These are phyloP conservation scores for Fulvia fulva DNA, from an alignment of 2,329 filamentous ascomycete genomes.

Conservation along the genomic window DNA sequence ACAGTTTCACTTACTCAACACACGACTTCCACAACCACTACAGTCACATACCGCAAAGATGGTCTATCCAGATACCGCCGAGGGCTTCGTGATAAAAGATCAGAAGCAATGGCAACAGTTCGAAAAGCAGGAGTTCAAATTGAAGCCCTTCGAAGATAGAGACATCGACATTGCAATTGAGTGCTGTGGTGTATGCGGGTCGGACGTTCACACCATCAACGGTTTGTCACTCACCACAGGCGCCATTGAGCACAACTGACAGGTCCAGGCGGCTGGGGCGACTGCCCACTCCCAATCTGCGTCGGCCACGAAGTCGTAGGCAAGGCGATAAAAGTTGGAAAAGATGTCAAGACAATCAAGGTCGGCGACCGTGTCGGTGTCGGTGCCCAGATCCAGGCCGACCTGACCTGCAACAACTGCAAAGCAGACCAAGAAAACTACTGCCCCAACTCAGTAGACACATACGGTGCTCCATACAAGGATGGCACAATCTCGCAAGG, in stretches of 20 bases:
- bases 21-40: slow-evolving; percentile 1
- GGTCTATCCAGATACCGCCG: slow-evolving; percentile 50
- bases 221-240: slow-evolving; percentile 3
- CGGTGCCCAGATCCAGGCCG: slow-evolving; percentile 49
- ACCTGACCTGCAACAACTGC: slow-evolving; percentile 46
- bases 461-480: slow-evolving; percentile 48
- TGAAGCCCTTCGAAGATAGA: slow-evolving; percentile 81
- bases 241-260: background rate
- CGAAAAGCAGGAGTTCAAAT: slow-evolving; percentile 59
- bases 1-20: slow-evolving; percentile 1
- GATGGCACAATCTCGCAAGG: slow-evolving; percentile 63
- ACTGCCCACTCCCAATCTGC: slow-evolving; percentile 58
- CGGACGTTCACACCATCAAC: slow-evolving; percentile 28
- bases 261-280: slow-evolving; percentile 58
- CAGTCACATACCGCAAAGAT: slow-evolving; percentile 33
- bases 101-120: slow-evolving; percentile 61
- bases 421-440: slow-evolving; percentile 53
- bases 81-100: slow-evolving; percentile 47
- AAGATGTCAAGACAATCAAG: slow-evolving; percentile 49
- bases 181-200: slow-evolving; percentile 60
- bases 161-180: slow-evolving; percentile 87
- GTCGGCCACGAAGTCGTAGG: slow-evolving; percentile 62
- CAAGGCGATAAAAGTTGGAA: slow-evolving; percentile 48
- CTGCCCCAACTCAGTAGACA: slow-evolving; percentile 49
- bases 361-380: slow-evolving; percentile 44